Evolutionary conservation across 345 rosid genomes (phyloP).

Genomic region (Arabis alpina): DNA sequence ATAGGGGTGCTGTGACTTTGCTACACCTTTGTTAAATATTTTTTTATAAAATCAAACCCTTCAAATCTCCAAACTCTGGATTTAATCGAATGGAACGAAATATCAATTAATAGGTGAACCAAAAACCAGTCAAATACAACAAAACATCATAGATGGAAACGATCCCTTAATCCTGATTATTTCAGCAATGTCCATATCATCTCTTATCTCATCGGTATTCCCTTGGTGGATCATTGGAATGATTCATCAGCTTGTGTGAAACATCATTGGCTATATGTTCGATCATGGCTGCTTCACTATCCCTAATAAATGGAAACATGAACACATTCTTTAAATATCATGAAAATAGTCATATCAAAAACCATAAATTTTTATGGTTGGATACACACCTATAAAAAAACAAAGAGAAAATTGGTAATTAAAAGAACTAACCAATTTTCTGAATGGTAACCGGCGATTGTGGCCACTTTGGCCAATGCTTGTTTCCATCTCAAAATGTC

Average conservation of each 20-base stretch:
- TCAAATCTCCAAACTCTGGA: too few relatives aligned
- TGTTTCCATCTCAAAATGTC: slow-evolving; percentile 9
- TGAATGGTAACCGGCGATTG: slow-evolving; percentile 15
- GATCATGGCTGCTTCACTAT: slow-evolving; percentile 18
- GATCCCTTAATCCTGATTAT: background rate
- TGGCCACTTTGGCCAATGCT: slow-evolving; percentile 11
- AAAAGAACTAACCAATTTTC: background rate
- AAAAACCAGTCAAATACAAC: background rate
- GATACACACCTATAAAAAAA: too few relatives aligned
- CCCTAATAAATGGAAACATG: background rate
- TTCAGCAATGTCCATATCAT: background rate
- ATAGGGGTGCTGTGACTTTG: too few relatives aligned
- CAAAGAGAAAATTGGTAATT: too few relatives aligned
- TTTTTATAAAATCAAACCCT: too few relatives aligned
- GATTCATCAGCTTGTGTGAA: slow-evolving; percentile 24
- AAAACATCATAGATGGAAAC: background rate
- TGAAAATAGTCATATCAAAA: background rate
- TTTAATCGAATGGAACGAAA: too few relatives aligned
- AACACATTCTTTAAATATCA: background rate
- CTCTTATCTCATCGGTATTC: slow-evolving; percentile 24
- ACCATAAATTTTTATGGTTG: background rate
- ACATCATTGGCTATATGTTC: slow-evolving; percentile 26
- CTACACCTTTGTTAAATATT: too few relatives aligned
- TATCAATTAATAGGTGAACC: too few relatives aligned
- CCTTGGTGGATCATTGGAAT: background rate